Evolutionary conservation across 441 rosid species (phyloP).

Genomic region (Populus hybrid): DNA sequence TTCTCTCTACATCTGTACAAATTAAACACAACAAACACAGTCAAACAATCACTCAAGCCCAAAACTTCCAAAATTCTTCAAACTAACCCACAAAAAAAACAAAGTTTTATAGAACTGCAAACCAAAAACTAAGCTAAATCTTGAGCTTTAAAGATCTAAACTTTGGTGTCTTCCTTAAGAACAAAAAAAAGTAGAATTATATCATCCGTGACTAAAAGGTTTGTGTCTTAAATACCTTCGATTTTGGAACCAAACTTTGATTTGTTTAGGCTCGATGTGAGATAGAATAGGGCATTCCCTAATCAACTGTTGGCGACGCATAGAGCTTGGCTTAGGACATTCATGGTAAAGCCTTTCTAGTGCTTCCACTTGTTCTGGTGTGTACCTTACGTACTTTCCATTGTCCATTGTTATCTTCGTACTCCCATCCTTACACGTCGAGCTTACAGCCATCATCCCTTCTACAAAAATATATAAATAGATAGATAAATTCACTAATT

Average conservation of each 20-base stretch:
- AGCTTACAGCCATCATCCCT: slow-evolving; percentile 58
- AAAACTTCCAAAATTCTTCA: not conserved
- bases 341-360: slow-evolving; percentile 97
- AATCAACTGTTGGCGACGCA: slow-evolving; percentile 93
- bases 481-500: not conserved
- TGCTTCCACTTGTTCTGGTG: slow-evolving; percentile 98
- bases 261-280: slow-evolving; percentile 91
- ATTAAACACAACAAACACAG: not conserved
- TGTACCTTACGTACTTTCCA: slow-evolving; percentile 95
- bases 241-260: slow-evolving; percentile 99
- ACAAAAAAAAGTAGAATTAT: not conserved
- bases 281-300: slow-evolving; percentile 98
- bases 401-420: slow-evolving; percentile 62
- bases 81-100: not conserved
- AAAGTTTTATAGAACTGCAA: not conserved
- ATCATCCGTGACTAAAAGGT: not conserved
- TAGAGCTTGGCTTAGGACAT: slow-evolving; percentile 94
- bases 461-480: not conserved
- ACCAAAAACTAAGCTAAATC: not conserved
- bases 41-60: not conserved
- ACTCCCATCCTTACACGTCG: slow-evolving; percentile 40
- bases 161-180: not conserved
- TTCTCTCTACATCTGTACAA: slow-evolving; percentile 84
- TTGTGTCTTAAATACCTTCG: slow-evolving; percentile 49
- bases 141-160: not conserved